phyloP scores from a whole-genome alignment of 495 filamentous ascomycete species.

The Diplogelasinospora grovesii region DNA sequence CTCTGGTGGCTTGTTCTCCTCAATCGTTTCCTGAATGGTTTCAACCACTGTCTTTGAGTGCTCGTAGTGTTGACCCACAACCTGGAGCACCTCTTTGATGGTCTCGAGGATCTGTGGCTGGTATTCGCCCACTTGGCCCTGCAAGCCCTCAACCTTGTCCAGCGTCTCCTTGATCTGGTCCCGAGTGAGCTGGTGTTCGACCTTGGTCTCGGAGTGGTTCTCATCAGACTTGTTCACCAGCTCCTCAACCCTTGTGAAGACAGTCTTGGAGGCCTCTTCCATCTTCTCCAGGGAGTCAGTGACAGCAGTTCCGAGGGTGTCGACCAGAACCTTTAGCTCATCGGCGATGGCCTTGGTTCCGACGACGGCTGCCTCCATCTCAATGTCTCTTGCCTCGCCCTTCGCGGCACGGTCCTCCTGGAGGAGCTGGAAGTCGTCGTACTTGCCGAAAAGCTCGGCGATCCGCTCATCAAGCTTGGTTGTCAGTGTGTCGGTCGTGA shows the following conservation, averaged over 20 bases:
- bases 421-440: slow-evolving; percentile 68
- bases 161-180: slow-evolving; percentile 67
- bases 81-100: slow-evolving; percentile 71
- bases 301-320: slow-evolving; percentile 74
- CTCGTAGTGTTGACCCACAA: slow-evolving; percentile 78
- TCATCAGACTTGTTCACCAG: slow-evolving; percentile 72
- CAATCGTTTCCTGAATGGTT: slow-evolving; percentile 49
- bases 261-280: slow-evolving; percentile 73
- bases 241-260: slow-evolving; percentile 71
- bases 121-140: slow-evolving; percentile 67
- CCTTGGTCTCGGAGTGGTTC: slow-evolving; percentile 61
- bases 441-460: slow-evolving; percentile 67
- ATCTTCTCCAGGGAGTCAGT: slow-evolving; percentile 80
- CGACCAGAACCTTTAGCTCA: slow-evolving; percentile 75
- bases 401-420: slow-evolving; percentile 64
- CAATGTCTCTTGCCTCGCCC: slow-evolving; percentile 56
- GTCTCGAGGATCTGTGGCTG: slow-evolving; percentile 78
- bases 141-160: slow-evolving; percentile 65
- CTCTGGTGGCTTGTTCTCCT: slow-evolving; percentile 41
- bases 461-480: slow-evolving; percentile 75
- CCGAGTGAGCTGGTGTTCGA: slow-evolving; percentile 69
- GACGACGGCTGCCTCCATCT: slow-evolving; percentile 61
- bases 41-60: slow-evolving; percentile 46
- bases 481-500: slow-evolving; percentile 61
- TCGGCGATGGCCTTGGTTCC: slow-evolving; percentile 73